Evolutionary conservation across 139 green algal species (phyloP), one percentile per base, ranked within the genome.

Genomic region (Pycnococcus provasolii): DNA sequence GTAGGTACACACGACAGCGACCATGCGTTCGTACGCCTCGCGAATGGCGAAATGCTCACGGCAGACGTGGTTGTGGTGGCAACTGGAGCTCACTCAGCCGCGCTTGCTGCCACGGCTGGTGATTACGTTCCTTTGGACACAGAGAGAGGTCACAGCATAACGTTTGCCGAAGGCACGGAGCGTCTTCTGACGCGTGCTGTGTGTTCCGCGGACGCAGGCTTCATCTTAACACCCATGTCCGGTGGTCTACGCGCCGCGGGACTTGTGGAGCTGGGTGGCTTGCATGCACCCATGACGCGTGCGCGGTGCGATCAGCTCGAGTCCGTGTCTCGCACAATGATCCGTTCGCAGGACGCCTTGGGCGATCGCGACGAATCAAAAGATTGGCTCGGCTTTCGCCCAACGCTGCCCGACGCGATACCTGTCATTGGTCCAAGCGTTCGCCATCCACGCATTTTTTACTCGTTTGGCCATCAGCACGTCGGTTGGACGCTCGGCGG

Each of bases 391-490:
- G 67, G 67, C 37, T 66, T 66, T 47, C 55, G 67, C 9, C 67
- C 67, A 1, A 73, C 67, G 40, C 40, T 73, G 9, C 67, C 67
- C 13, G 67, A 73, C 45, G 45, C 48, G 9, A 42, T 73, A 3
- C 67, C 67, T 4, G 57, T 73, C 1, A 66, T 73, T 44, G 39
- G 57, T 4, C 45, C 40, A 45, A 40, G 41, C 11, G 39, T 26
- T 1, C 37, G 4, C 26, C n/a, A 39, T 13, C 6, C 26, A 6
- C 15, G 42, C 39, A 58, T 73, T 8, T 37, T 73, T 1, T 73
- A 73, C 48, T 57, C 67, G 26, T 73, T 73, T 46, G 67, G 67
- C 1, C 57, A 66, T 39, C 67, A 73, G 50, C 67, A 73, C 57
- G 37, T 73, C 5, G 67, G 67, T 5, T 73, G 45, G 45, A 73